Base-by-base conservation (phyloP, 257 asterid genomes). In the Ballota nigra region DNA sequence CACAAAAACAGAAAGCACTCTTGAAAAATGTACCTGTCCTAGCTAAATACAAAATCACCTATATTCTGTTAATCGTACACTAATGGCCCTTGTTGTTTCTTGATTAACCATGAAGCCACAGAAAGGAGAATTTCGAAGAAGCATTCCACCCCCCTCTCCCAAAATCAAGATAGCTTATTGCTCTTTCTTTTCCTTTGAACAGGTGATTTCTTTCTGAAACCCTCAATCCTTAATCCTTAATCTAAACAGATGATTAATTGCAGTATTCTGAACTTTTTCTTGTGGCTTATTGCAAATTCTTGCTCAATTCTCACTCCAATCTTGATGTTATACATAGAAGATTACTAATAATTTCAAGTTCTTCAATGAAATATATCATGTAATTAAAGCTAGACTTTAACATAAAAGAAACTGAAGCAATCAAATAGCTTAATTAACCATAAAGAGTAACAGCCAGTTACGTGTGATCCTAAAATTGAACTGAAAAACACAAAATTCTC, bases 381-480 rank as follows among this genome's bases (percentile, higher is more conserved):
- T 61, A 26, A 19, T 38, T 38, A 53, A 26, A 20, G 23, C 29
- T 53, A 65, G 47, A 53, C 29, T 56, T 40, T 62, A 8, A 78
- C 53, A 57, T 63, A 10, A 76, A 47, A 53, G 49, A 18, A 23
- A 56, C 66, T 43, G 51, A 61, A 47, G 33, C 33, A 68, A 40
- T 29, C 31, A 58, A 57, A 26, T 47, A 24, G 64, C 75, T 52
- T 34, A 59, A 74, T 66, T 34, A 36, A 56, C 51, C 58, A 47
- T 20, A 15, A 26, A 63, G 40, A 24, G 43, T 18, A 74, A 66
- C 41, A 55, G 49, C 56, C 78, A 74, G 73, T 59, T 76, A 65
- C 75, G 34, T 41, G 66, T 34, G 55, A 26, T 12, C 52, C 76
- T 18, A 34, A 77, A 63, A 59, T 31, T 38, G 11, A 40, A 33